Percentiles rank a stretch among this genome's conserved stretches.
Evolutionary conservation across 139 green algal species (phyloP).

Genomic region (Micromonas commoda): DNA sequence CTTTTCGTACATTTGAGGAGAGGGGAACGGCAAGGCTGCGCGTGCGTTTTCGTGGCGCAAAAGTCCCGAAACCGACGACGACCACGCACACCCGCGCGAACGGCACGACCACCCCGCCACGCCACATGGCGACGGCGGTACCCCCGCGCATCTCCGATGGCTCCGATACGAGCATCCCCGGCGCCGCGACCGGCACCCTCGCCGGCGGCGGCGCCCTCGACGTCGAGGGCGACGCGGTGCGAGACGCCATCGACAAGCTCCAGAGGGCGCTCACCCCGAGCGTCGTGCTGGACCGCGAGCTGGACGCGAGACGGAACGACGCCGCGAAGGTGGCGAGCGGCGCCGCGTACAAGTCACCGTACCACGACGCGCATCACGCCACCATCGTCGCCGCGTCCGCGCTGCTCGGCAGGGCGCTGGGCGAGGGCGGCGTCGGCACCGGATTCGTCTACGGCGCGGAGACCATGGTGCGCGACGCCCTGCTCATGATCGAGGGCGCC

Average conservation of each 20-base stretch:
- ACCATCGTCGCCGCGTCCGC: neutral
- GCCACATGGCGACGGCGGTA: too few species aligned
- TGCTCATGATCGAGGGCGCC: neutral
- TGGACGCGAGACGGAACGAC: neutral
- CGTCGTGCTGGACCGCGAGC: neutral
- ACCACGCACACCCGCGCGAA: too few species aligned
- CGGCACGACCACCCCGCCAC: too few species aligned
- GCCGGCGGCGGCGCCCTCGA: neutral
- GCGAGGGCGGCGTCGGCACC: too few species aligned
- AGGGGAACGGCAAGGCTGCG: too few species aligned
- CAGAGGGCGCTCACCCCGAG: neutral
- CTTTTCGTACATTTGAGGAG: too few species aligned
- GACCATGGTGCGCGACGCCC: neutral
- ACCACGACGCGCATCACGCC: neutral
- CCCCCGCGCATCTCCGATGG: too few species aligned
- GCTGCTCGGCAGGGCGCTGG: neutral
- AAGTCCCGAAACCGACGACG: too few species aligned
- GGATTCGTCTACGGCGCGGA: too few species aligned
- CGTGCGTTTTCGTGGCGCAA: too few species aligned
- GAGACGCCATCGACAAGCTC: neutral
- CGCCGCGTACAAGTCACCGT: neutral
- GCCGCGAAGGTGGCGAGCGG: neutral
- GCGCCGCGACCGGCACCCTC: too few species aligned
- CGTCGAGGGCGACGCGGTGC: neutral
- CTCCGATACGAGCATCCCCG: too few species aligned